Conservation (phyloP, 768 basidiomycete species). For the Lepiota brunneoincarnata region DNA sequence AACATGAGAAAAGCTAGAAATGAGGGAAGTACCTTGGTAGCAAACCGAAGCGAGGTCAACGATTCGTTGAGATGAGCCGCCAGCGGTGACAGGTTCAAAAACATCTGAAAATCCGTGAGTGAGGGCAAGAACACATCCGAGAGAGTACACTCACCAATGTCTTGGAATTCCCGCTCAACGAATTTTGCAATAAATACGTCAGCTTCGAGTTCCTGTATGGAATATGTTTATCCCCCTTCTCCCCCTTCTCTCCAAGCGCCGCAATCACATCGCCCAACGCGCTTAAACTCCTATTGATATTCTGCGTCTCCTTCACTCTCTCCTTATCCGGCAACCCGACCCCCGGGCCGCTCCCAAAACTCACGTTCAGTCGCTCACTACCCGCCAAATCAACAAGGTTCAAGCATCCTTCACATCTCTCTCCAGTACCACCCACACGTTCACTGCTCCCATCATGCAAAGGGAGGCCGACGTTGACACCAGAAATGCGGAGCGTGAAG, state of each 20-base stretch:
- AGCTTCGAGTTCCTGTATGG: constrained; percentile 95
- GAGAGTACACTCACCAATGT: constrained; percentile 57
- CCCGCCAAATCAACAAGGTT: constrained; percentile 96
- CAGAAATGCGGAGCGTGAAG: constrained; percentile 83
- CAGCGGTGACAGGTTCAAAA: constrained; percentile 88
- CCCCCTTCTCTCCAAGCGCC: constrained; percentile 78
- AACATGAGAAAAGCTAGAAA: constrained; percentile 10
- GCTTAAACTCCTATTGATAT: constrained; percentile 88
- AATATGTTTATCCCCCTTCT: constrained; percentile 67
- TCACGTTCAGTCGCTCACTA: constrained; percentile 83
- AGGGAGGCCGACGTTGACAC: constrained; percentile 52
- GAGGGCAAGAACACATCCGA: neutral
- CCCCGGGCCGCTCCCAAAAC: constrained; percentile 45
- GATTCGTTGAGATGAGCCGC: constrained; percentile 84
- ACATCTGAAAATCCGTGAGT: constrained; percentile 55
- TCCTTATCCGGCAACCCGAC: constrained; percentile 60
- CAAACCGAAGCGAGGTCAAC: constrained; percentile 85
- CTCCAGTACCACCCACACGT: constrained; percentile 49
- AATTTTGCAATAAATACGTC: constrained; percentile 90
- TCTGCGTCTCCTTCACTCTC: constrained; percentile 87
- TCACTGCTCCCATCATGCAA: neutral
- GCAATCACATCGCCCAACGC: constrained; percentile 93
- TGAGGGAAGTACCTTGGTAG: constrained; percentile 71
- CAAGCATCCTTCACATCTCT: constrained; percentile 80
- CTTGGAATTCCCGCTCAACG: constrained; percentile 88